phyloP scores from a whole-genome alignment of 2,329 filamentous ascomycete genomes.

The Metarhizium rileyi region DNA sequence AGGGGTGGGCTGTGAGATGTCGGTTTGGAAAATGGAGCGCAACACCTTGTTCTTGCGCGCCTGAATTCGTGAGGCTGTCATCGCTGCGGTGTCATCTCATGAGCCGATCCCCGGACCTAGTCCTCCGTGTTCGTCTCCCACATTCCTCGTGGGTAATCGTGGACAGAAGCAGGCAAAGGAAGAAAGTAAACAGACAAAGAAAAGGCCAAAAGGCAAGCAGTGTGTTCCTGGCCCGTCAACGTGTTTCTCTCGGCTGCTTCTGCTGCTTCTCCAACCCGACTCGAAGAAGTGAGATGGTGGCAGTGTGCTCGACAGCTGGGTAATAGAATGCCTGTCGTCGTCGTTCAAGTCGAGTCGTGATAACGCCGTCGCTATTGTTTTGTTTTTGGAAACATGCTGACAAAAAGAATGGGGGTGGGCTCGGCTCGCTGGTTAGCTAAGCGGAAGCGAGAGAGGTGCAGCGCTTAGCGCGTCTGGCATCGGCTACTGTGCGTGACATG shows the following conservation, averaged over 20 bases:
- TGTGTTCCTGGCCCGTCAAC: neutral
- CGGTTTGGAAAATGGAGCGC: constrained; percentile 45
- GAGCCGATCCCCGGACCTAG: neutral
- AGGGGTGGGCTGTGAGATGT: constrained; percentile 40
- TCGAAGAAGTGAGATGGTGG: neutral
- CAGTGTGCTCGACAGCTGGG: neutral
- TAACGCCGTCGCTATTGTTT: neutral
- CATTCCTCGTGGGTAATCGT: neutral
- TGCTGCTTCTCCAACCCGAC: neutral
- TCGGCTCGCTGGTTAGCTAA: neutral
- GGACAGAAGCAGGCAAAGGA: neutral
- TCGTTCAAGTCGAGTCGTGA: neutral
- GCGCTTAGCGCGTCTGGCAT: constrained; percentile 3
- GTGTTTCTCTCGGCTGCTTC: neutral
- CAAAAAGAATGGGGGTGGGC: neutral
- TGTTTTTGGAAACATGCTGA: constrained; percentile 2
- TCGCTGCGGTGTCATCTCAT: constrained; percentile 9
- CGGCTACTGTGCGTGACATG: neutral
- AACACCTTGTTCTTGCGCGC: constrained; percentile 40
- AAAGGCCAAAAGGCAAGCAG: too few relatives aligned
- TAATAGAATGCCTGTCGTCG: neutral
- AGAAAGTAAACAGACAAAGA: too few relatives aligned
- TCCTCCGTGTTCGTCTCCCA: neutral
- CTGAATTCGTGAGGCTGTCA: constrained; percentile 35
- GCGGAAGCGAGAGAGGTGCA: neutral